Conservation (phyloP, 306 rosid species). For the Fragaria ananassa region DNA sequence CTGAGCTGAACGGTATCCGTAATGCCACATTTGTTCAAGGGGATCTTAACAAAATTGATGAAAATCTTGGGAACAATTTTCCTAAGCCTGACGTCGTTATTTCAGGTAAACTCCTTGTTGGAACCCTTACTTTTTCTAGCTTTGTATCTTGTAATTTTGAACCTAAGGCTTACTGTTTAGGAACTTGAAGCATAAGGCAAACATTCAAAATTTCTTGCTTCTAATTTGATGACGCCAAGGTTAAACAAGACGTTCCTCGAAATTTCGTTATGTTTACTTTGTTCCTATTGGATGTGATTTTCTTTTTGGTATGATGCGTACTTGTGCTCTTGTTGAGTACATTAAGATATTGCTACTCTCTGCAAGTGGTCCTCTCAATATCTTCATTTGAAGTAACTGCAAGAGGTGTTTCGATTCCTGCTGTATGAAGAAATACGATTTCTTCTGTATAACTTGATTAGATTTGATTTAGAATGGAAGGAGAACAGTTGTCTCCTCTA, state of each 20-base stretch:
- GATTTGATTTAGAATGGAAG: background rate
- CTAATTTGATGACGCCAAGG: background rate
- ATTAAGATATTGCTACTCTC: background rate
- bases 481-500: background rate
- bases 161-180: background rate
- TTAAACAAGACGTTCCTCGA: background rate
- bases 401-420: background rate
- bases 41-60: conserved; percentile 90
- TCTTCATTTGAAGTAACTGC: background rate
- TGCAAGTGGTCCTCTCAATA: background rate
- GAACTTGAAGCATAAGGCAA: background rate
- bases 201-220: background rate
- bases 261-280: background rate
- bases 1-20: conserved; percentile 61
- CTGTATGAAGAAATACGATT: background rate
- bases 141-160: background rate
- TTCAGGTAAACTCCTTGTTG: conserved; percentile 49
- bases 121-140: background rate
- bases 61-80: conserved; percentile 72
- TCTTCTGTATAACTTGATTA: background rate
- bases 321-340: background rate
- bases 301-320: background rate
- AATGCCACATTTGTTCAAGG: conserved; percentile 93
- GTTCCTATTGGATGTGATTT: background rate
- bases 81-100: conserved; percentile 89